Conservation (phyloP, 768 basidiomycete genomes). For the Cubamyces sp. region DNA sequence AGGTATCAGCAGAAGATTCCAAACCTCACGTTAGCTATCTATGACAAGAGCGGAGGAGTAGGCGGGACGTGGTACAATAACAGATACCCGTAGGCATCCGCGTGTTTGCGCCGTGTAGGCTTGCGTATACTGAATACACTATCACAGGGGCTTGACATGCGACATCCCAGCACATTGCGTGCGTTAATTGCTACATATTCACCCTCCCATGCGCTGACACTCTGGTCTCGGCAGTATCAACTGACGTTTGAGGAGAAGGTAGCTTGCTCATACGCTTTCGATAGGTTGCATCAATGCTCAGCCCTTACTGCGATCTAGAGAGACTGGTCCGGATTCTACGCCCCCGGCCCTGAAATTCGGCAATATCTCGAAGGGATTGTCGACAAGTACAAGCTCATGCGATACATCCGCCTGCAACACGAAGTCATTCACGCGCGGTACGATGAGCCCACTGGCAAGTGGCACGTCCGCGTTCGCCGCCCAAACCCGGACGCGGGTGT, state of each 20-base stretch:
- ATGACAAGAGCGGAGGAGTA: conserved; percentile 38
- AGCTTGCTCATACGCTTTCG: background rate
- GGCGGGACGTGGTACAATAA: conserved; percentile 65
- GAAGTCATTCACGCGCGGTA: conserved; percentile 57
- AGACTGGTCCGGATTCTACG: conserved; percentile 65
- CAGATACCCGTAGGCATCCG: conserved; percentile 43
- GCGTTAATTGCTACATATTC: conserved; percentile 26
- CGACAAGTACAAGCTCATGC: conserved; percentile 57
- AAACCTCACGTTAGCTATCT: conserved; percentile 59
- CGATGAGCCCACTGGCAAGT: conserved; percentile 54
- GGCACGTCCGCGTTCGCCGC: conserved; percentile 52
- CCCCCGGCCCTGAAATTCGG: conserved; percentile 61
- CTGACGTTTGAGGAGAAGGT: conserved; percentile 60
- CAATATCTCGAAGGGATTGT: conserved; percentile 56
- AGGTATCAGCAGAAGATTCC: conserved; percentile 35
- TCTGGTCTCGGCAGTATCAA: conserved; percentile 49
- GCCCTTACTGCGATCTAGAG: conserved; percentile 37
- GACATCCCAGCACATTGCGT: conserved; percentile 64
- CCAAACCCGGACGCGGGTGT: background rate
- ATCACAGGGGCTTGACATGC: conserved; percentile 55
- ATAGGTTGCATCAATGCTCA: too few relatives aligned
- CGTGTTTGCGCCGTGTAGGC: background rate
- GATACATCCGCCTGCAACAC: conserved; percentile 58
- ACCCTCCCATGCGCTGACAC: conserved; percentile 4
- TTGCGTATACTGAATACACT: background rate